These are phyloP conservation scores for Taiozyma onychis DNA, from an alignment of 1,139 yeast species.

Conservation along the genomic window DNA sequence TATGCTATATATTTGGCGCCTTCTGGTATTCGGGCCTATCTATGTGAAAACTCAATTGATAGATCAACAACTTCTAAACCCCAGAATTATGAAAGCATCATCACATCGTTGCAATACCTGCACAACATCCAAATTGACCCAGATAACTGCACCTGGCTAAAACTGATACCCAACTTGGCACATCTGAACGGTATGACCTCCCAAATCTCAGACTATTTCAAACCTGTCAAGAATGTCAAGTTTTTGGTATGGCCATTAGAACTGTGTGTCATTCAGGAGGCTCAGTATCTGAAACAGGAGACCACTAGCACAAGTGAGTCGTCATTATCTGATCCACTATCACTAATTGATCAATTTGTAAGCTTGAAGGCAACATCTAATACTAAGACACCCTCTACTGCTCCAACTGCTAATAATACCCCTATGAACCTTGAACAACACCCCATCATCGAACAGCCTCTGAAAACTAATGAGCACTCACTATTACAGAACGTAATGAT, in stretches of 20 bases:
- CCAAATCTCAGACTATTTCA: slow-evolving; percentile 48
- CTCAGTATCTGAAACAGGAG: slow-evolving; percentile 16
- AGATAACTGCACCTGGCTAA: slow-evolving; percentile 45
- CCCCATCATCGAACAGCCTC: slow-evolving; percentile 3
- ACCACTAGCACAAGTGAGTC: neutral
- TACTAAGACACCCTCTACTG: slow-evolving; percentile 26
- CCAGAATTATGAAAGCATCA: slow-evolving; percentile 41
- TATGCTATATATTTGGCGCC: slow-evolving; percentile 66
- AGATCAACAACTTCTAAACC: slow-evolving; percentile 45
- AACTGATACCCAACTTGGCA: slow-evolving; percentile 57
- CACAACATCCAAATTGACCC: slow-evolving; percentile 43
- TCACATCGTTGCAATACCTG: slow-evolving; percentile 44
- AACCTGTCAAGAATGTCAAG: slow-evolving; percentile 48
- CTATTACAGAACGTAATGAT: neutral
- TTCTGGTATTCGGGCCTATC: slow-evolving; percentile 66
- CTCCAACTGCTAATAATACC: slow-evolving; percentile 19
- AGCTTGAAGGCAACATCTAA: slow-evolving; percentile 32
- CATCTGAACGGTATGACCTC: slow-evolving; percentile 69
- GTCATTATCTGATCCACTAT: slow-evolving; percentile 23
- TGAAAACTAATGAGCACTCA: slow-evolving; percentile 1
- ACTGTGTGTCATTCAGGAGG: slow-evolving; percentile 54
- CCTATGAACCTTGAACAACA: slow-evolving; percentile 12
- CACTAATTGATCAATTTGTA: slow-evolving; percentile 32
- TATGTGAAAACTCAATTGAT: slow-evolving; percentile 39
- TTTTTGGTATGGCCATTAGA: slow-evolving; percentile 68